Evolutionary conservation across 164 flowering plant genomes (phyloP), one percentile per base, ranked within the genome.

Genomic region (Santalum album): DNA sequence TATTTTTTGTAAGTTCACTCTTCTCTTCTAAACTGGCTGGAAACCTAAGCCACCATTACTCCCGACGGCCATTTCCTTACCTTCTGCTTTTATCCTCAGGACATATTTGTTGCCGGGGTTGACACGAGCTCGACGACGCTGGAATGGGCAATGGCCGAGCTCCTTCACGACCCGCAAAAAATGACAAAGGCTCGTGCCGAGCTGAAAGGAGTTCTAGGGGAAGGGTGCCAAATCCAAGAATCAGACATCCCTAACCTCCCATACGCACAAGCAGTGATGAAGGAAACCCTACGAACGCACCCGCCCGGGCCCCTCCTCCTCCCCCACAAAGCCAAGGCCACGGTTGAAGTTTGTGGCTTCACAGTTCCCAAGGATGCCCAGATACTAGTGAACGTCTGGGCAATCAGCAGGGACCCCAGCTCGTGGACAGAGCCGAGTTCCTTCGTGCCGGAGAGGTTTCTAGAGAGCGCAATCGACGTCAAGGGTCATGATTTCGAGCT

Each of bases 361-460:
- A 47, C 50, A 0, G 43, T 79, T 3, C 75, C 78, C 2, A 68
- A 72, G 46, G 45, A 57, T 42, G 53, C 77, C 2, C 76, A 72
- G 32, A 46, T 76, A 1, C 29, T 65, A 1, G 65, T 76, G 1
- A 79, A 76, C 23, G 53, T 45, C 1, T 76, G 78, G 76, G 75
- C 75, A 1, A 72, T 72, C 0, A 64, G 69, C 4, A 54, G 69
- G 54, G 82, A 75, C 21, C 52, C 68, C 10, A 23, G 22, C 17
- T 14, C 56, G 16, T 77, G 78, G 78, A 10, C 38, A n/a, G 26
- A 70, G 25, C 72, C 74, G 0, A 25, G 39, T 9, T 12, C 46
- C 11, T 75, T 71, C 21, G 10, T n/a, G 63, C 79, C 75, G 0
- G 79, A 75, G 58, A 75, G 78, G 55, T 75, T 75, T 44, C 43